Evolutionary conservation across 129 eudicot species (phyloP).

Genomic region (Artemisia annua): DNA sequence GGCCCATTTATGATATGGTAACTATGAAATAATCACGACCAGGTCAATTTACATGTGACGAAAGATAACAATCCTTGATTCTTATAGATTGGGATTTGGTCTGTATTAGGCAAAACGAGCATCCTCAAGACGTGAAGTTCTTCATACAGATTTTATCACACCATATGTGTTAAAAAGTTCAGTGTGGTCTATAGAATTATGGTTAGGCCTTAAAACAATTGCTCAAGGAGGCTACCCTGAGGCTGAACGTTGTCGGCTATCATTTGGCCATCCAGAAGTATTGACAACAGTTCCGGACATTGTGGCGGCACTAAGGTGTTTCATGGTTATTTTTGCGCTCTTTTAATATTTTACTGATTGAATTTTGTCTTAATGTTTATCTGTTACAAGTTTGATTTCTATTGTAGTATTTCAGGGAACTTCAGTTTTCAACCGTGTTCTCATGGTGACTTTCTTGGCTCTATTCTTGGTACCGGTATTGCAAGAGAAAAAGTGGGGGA

Average conservation of each 20-base stretch:
- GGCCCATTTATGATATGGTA: conserved; percentile 77
- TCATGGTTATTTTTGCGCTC: background rate
- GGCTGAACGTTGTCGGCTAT: conserved; percentile 94
- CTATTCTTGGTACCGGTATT: conserved; percentile 90
- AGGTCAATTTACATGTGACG: conserved; percentile 20
- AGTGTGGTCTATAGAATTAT: conserved; percentile 39
- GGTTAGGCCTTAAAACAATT: conserved; percentile 55
- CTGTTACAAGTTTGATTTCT: conserved; percentile 13
- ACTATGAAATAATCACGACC: conserved; percentile 14
- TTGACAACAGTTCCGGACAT: conserved; percentile 59
- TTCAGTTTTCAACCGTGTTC: conserved; percentile 81
- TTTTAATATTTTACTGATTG: background rate
- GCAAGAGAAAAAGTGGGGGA: conserved; percentile 88
- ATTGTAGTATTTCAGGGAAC: conserved; percentile 80
- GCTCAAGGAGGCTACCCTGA: conserved; percentile 92
- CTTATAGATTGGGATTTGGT: conserved; percentile 9
- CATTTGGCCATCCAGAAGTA: conserved; percentile 82
- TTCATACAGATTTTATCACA: conserved; percentile 85
- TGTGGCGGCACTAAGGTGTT: conserved; percentile 81
- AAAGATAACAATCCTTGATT: background rate
- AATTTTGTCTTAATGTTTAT: background rate
- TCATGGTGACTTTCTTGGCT: conserved; percentile 93
- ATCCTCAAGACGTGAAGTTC: conserved; percentile 67
- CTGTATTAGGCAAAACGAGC: conserved; percentile 73
- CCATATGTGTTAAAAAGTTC: conserved; percentile 72